These are phyloP conservation scores for Rhizopogon vesiculosus DNA, from an alignment of 768 basidiomycete species.

Conservation along the genomic window DNA sequence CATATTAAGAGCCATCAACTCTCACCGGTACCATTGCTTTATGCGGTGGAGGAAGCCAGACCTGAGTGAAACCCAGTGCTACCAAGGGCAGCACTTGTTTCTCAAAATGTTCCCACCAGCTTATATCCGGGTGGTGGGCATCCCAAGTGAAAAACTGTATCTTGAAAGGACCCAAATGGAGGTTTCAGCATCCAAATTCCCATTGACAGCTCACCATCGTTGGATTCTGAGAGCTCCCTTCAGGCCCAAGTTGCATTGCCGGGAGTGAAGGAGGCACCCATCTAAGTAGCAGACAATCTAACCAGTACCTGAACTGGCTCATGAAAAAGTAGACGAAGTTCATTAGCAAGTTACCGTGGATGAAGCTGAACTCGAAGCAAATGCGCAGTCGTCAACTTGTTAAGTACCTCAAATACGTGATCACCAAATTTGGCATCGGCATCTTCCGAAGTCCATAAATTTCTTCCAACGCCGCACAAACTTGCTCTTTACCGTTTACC, in stretches of 20 bases:
- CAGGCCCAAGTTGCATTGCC: slow-evolving; percentile 59
- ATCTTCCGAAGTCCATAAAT: slow-evolving; percentile 1
- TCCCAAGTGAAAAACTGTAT: slow-evolving; percentile 90
- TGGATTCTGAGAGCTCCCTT: slow-evolving; percentile 45
- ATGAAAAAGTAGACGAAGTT: not conserved
- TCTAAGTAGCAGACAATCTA: slow-evolving; percentile 16
- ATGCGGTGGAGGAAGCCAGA: slow-evolving; percentile 82
- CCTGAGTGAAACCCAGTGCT: slow-evolving; percentile 70
- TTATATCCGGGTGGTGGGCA: slow-evolving; percentile 45
- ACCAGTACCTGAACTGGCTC: slow-evolving; percentile 13
- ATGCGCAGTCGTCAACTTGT: no score
- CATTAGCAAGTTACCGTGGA: not conserved
- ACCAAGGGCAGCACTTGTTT: slow-evolving; percentile 57
- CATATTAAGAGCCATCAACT: slow-evolving; percentile 3
- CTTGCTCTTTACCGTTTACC: slow-evolving; percentile 30
- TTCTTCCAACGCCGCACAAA: not conserved
- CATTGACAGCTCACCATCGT: slow-evolving; percentile 51
- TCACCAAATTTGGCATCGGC: not conserved
- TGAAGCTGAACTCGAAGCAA: not conserved
- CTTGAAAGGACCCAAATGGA: slow-evolving; percentile 25
- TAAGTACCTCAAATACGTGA: no score
- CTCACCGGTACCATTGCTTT: slow-evolving; percentile 64
- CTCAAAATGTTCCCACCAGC: slow-evolving; percentile 82
- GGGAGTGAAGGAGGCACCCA: slow-evolving; percentile 39
- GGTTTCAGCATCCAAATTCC: not conserved